Conservation (phyloP, 805 yeast genomes). For the Nakazawaea pomicola region DNA sequence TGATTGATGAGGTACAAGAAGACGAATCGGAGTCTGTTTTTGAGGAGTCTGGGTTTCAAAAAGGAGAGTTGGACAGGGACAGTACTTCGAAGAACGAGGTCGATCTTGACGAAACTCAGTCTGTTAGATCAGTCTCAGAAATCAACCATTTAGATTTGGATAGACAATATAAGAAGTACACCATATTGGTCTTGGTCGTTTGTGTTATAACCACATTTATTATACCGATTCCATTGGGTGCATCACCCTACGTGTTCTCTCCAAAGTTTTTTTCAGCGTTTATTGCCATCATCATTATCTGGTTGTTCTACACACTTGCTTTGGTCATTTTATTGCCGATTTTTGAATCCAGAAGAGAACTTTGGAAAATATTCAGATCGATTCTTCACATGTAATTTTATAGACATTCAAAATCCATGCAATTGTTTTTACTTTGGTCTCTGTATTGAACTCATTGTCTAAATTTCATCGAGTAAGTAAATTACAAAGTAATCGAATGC, state of each 20-base stretch:
- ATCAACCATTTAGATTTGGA: slow-evolving; percentile 18
- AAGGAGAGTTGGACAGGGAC: neutral
- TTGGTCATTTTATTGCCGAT: neutral
- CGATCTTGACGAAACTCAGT: neutral
- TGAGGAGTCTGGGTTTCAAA: slow-evolving; percentile 1
- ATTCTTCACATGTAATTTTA: slow-evolving; percentile 3
- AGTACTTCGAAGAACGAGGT: neutral
- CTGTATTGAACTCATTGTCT: slow-evolving; percentile 30
- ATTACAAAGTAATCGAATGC: too few relatives aligned
- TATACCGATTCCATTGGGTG: slow-evolving; percentile 31
- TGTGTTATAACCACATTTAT: slow-evolving; percentile 23
- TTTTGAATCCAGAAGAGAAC: neutral
- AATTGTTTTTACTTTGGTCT: slow-evolving; percentile 41
- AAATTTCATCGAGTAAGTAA: too few relatives aligned
- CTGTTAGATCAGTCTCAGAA: neutral
- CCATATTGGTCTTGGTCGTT: slow-evolving; percentile 19
- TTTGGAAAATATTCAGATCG: neutral
- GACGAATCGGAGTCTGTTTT: neutral
- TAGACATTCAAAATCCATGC: slow-evolving; percentile 61
- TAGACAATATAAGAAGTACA: slow-evolving; percentile 26
- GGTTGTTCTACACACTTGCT: slow-evolving; percentile 26
- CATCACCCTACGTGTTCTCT: slow-evolving; percentile 29
- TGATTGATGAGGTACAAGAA: slow-evolving; percentile 11
- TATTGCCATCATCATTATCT: slow-evolving; percentile 26
- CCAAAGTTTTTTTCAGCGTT: slow-evolving; percentile 27